A percentile compares a stretch with the other conserved stretches of the same genome.
Conservation (phyloP, 108 stramenopile genomes). For the Stephanodiscus minutulus region DNA sequence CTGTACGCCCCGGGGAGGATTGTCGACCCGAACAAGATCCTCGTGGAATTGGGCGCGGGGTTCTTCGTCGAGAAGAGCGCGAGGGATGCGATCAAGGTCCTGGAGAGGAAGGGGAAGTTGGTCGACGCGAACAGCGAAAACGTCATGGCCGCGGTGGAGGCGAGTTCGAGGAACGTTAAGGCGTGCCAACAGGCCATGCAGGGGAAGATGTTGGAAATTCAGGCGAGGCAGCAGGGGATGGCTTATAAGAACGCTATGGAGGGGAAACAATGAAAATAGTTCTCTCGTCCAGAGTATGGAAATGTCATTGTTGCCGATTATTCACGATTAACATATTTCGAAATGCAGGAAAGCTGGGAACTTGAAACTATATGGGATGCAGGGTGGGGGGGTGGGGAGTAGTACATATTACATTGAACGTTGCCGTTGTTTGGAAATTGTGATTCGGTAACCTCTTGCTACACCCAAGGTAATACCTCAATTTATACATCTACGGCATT, state of each 20-base stretch:
- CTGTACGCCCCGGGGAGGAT: slow-evolving; percentile 87
- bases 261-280: slow-evolving; percentile 4
- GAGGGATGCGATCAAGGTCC: slow-evolving; percentile 65
- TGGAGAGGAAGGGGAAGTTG: slow-evolving; percentile 75
- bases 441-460: too few relatives aligned
- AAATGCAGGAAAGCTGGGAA: too few relatives aligned
- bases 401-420: too few relatives aligned
- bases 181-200: slow-evolving; percentile 80
- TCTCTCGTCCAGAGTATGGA: too few relatives aligned
- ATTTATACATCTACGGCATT: too few relatives aligned
- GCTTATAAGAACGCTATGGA: slow-evolving; percentile 22
- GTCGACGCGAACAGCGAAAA: slow-evolving; percentile 86
- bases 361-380: too few relatives aligned
- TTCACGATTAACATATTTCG: too few relatives aligned
- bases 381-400: too few relatives aligned
- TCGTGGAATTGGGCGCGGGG: slow-evolving; percentile 89
- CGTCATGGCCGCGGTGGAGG: slow-evolving; percentile 67
- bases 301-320: too few relatives aligned
- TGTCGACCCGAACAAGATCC: slow-evolving; percentile 68
- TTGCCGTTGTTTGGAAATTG: too few relatives aligned
- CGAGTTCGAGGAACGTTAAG: slow-evolving; percentile 69
- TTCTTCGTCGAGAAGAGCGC: slow-evolving; percentile 79
- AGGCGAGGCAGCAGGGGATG: slow-evolving; percentile 69
- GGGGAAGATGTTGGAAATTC: slow-evolving; percentile 86
- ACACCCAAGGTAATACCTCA: too few relatives aligned